Evolutionary conservation across 2,329 filamentous ascomycete species (phyloP).

Genomic region (Phialophora tarda): DNA sequence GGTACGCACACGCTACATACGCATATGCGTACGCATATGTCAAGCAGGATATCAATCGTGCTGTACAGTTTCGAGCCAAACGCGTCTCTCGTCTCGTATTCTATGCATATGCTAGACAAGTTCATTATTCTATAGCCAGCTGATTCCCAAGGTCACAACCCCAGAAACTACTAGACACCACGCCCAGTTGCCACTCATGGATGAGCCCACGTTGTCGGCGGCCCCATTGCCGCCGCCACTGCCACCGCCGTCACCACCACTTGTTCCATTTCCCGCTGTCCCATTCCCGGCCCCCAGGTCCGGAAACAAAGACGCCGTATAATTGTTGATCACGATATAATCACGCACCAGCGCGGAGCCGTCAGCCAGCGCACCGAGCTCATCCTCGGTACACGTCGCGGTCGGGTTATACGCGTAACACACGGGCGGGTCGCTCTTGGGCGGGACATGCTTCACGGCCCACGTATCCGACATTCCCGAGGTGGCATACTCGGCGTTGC

Average conservation of each 20-base stretch:
- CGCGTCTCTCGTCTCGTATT: too few species aligned
- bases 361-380: slow-evolving; percentile 50
- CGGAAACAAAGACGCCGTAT: slow-evolving; percentile 19
- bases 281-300: background rate
- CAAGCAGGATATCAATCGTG: too few species aligned
- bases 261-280: background rate
- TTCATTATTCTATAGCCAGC: background rate
- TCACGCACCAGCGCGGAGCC: slow-evolving; percentile 55
- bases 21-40: too few species aligned
- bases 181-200: background rate
- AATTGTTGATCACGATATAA: slow-evolving; percentile 51
- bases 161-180: background rate
- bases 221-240: background rate
- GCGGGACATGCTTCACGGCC: slow-evolving; percentile 44
- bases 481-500: slow-evolving; percentile 18
- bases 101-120: too few species aligned
- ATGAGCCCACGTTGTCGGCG: background rate
- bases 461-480: slow-evolving; percentile 20
- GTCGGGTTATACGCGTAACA: slow-evolving; percentile 54
- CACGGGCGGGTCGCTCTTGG: slow-evolving; percentile 48
- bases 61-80: too few species aligned
- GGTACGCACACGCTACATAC: too few species aligned
- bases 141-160: background rate
- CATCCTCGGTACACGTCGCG: slow-evolving; percentile 53
- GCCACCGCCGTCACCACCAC: background rate